These are phyloP conservation scores for Verticillium zaregamsianum DNA, from an alignment of 2,329 filamentous ascomycete species.

Conservation along the genomic window DNA sequence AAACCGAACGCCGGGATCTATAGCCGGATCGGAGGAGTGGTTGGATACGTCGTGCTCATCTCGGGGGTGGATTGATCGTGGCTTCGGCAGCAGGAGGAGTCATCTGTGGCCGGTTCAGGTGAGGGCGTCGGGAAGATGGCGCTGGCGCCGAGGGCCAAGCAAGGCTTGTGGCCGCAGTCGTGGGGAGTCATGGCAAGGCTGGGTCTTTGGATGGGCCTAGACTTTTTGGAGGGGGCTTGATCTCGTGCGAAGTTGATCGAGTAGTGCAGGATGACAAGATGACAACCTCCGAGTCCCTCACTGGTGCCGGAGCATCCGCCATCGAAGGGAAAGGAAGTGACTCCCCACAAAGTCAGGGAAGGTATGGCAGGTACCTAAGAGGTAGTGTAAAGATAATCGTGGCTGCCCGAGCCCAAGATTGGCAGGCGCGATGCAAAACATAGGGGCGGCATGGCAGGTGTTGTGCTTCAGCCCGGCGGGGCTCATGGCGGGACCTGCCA, in stretches of 20 bases:
- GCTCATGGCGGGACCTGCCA: not conserved
- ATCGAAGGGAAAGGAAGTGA: too few species aligned
- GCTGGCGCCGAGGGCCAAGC: not conserved
- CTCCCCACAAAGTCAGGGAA: too few species aligned
- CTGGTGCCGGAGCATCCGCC: too few species aligned
- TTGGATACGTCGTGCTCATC: not conserved
- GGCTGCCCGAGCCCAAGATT: too few species aligned
- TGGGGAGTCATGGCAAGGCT: not conserved
- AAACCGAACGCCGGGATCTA: not conserved
- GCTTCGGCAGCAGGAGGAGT: not conserved
- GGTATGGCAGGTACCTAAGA: too few species aligned
- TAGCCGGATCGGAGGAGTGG: not conserved
- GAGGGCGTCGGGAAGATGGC: not conserved
- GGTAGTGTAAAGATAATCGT: too few species aligned
- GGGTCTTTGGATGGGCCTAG: not conserved
- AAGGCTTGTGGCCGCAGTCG: not conserved
- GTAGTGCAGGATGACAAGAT: too few species aligned
- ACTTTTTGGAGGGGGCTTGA: too few species aligned
- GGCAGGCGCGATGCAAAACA: not conserved
- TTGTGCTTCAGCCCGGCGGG: not conserved
- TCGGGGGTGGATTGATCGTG: not conserved
- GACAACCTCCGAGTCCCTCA: too few species aligned
- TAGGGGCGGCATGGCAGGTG: not conserved
- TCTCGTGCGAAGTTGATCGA: too few species aligned
- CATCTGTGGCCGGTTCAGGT: not conserved